Evolutionary conservation across 768 basidiomycete species (phyloP).

Genomic region (Leccinum disarticulatum): DNA sequence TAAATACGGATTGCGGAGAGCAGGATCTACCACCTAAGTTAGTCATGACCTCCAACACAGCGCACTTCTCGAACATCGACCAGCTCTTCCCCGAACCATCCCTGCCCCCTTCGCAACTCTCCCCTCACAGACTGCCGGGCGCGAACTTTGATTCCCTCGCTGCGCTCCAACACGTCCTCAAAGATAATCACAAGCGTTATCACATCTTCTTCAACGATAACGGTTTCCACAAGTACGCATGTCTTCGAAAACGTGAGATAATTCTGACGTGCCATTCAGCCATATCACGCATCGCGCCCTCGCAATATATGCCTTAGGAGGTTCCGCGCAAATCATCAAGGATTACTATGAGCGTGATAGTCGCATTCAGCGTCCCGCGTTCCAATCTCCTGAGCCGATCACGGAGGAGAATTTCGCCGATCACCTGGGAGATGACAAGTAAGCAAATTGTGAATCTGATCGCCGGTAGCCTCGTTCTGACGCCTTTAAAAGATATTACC

Average conservation of each 20-base stretch:
- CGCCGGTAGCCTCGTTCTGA: neutral
- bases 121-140: constrained; percentile 31
- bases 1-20: no score
- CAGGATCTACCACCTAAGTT: no score
- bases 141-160: constrained; percentile 20
- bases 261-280: constrained; percentile 6
- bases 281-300: constrained; percentile 32
- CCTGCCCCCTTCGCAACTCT: constrained; percentile 24
- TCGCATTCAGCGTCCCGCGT: constrained; percentile 20
- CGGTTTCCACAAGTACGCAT: constrained; percentile 51
- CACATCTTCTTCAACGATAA: constrained; percentile 50
- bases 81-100: constrained; percentile 27
- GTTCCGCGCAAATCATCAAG: constrained; percentile 22
- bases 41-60: no score
- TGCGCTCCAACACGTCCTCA: constrained; percentile 36
- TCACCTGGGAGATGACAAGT: constrained; percentile 30
- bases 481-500: constrained; percentile 23
- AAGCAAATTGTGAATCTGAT: neutral
- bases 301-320: constrained; percentile 30
- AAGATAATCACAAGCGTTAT: constrained; percentile 47
- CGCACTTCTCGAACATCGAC: constrained; percentile 9
- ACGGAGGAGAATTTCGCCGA: constrained; percentile 24
- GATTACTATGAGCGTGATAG: constrained; percentile 28
- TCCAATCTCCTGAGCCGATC: constrained; percentile 27
- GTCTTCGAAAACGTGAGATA: no score